Evolutionary conservation across 140 eudicot genomes (phyloP).

Genomic region (Oenanthe javanica): DNA sequence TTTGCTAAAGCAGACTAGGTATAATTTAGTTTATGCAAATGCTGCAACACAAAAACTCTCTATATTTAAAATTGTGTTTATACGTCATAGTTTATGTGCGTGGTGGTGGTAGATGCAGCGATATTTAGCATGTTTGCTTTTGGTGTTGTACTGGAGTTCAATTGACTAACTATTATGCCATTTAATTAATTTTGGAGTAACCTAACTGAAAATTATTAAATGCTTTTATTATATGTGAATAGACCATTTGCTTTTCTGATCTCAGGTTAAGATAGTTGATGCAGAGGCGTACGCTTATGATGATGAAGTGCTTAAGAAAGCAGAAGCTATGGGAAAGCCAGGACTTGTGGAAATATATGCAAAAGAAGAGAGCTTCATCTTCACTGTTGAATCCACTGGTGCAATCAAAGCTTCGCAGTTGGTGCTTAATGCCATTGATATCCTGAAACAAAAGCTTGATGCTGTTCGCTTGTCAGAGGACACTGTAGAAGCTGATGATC

Average conservation of each 20-base stretch:
- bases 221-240: background rate
- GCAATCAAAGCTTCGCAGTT: slow-evolving; percentile 83
- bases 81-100: too few relatives aligned
- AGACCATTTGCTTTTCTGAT: background rate
- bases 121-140: too few relatives aligned
- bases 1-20: too few relatives aligned
- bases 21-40: too few relatives aligned
- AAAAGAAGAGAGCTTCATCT: slow-evolving; percentile 20
- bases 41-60: too few relatives aligned
- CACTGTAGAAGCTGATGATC: slow-evolving; percentile 60
- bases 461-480: slow-evolving; percentile 59
- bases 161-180: too few relatives aligned
- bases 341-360: slow-evolving; percentile 17
- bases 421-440: slow-evolving; percentile 79
- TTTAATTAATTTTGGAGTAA: too few relatives aligned
- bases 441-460: slow-evolving; percentile 65
- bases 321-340: slow-evolving; percentile 32
- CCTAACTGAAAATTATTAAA: background rate
- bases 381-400: slow-evolving; percentile 86
- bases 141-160: too few relatives aligned
- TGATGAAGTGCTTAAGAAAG: slow-evolving; percentile 92
- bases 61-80: too few relatives aligned
- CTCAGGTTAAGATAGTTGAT: slow-evolving; percentile 70
- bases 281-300: slow-evolving; percentile 87
- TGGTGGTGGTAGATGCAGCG: too few relatives aligned